Base-by-base conservation (phyloP, 257 asterid species). In the Avicennia marina region DNA sequence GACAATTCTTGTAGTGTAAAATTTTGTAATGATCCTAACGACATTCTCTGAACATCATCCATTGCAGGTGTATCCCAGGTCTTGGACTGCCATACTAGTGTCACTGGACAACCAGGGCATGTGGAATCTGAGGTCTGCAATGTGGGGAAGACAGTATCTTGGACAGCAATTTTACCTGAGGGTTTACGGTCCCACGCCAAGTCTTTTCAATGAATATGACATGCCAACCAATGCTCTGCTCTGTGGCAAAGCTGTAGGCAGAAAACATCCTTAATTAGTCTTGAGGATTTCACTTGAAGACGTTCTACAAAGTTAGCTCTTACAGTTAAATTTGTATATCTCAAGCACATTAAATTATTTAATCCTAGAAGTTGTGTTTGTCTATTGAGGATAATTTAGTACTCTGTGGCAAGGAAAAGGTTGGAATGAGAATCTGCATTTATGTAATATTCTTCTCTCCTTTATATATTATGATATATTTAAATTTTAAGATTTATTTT, bases 41-140 rank as follows among this genome's bases (percentile, higher is more conserved):
- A 56, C 56, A 24, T 32, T 2, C 42, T 7, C 5, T 27, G 20
- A 12, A 29, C 26, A 9, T n/a, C n/a, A n/a, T 59, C 31, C 25
- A 3, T 56, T 60, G 66, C 64, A 85, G 91, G 95, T 82, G 39
- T 85, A 78, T 70, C 91, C 89, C 1, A 70, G 58, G 9, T 74
- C 83, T 4, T 85, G 95, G 95, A 78, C 86, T 2, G 81, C 86
- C 2, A 82, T 85, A 41, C 24, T 75, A 7, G 89, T 80, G 11
- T 80, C 91, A 0, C 64, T 85, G 72, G 95, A 85, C 72, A 82
- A 85, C 64, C 82, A 78, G 67, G 95, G 95, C 0, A 85, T 85
- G 89, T 85, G 95, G 91, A 82, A 85, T 61, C 26, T 85, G 65
- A 80, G 91, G 76, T 82, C 95, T 38, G 89, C 95, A 9, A 74